A percentile compares a stretch with the other conserved stretches of the same genome.
Evolutionary conservation across 108 stramenopile genomes (phyloP).

Genomic region (Licmophora abbreviata): DNA sequence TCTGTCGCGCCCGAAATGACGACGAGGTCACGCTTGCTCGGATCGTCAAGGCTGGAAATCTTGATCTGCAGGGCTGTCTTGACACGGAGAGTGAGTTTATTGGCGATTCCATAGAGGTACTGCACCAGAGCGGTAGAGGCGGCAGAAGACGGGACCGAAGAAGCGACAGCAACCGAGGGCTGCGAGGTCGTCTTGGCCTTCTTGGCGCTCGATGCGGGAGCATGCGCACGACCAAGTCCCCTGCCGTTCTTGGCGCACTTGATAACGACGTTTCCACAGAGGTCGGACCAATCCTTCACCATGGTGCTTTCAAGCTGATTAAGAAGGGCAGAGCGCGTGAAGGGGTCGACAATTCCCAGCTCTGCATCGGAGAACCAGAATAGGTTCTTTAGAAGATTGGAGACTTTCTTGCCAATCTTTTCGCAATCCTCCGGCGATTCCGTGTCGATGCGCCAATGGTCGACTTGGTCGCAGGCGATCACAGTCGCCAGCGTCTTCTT

Average conservation of each 20-base stretch:
- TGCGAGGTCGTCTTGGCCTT: too few species aligned
- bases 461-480: constrained; percentile 3
- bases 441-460: constrained; percentile 8
- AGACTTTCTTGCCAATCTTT: background rate
- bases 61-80: background rate
- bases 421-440: background rate
- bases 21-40: background rate
- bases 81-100: background rate
- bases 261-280: background rate
- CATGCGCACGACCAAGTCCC: background rate
- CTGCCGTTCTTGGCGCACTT: constrained; percentile 2
- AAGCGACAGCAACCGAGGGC: too few species aligned
- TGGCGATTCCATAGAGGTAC: background rate
- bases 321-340: constrained; percentile 2
- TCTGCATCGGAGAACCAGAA: constrained; percentile 6
- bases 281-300: background rate
- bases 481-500: background rate
- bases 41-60: background rate
- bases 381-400: background rate
- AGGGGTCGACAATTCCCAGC: constrained; percentile 4
- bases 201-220: background rate
- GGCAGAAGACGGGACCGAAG: background rate
- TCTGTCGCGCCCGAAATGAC: constrained; percentile 4
- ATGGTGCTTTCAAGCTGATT: background rate
- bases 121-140: background rate